phyloP scores from a whole-genome alignment of 2,329 filamentous ascomycete genomes.

The Sporothrix euskadiensis region DNA sequence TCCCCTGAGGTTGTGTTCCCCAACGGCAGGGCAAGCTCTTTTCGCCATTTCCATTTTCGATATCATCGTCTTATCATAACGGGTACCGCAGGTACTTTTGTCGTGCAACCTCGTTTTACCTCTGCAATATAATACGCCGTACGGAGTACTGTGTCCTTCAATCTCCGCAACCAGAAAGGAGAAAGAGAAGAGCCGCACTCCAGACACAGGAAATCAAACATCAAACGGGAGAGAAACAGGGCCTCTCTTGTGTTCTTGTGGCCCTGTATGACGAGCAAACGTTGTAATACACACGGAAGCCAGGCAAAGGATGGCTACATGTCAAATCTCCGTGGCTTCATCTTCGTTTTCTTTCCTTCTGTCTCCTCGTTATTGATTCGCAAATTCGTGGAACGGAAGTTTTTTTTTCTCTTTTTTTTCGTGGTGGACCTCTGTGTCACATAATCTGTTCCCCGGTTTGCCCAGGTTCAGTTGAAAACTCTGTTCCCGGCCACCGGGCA shows the following conservation, averaged over 20 bases:
- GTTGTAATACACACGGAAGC: not conserved
- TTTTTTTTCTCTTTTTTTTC: not conserved
- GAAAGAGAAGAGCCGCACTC: not conserved
- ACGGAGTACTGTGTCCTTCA: not conserved
- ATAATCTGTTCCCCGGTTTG: not conserved
- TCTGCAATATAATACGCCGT: not conserved
- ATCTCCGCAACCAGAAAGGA: conserved; percentile 8
- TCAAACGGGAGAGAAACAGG: not conserved
- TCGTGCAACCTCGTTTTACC: conserved; percentile 1
- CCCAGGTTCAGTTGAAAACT: not conserved
- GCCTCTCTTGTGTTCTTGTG: not conserved
- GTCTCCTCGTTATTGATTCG: not conserved
- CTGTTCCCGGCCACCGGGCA: not conserved
- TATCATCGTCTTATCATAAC: not conserved
- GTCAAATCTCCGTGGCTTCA: conserved; percentile 3
- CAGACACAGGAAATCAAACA: not conserved
- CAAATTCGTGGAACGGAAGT: not conserved
- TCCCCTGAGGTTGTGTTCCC: not conserved
- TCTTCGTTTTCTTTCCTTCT: not conserved
- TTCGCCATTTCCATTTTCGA: not conserved
- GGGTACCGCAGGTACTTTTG: not conserved
- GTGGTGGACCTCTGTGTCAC: not conserved
- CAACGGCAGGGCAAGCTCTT: not conserved
- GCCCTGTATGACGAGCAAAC: not conserved
- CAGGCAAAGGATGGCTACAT: not conserved